Conservation (phyloP, 1,284 basidiomycete species). For the Austroboletus novae-zelandiae region DNA sequence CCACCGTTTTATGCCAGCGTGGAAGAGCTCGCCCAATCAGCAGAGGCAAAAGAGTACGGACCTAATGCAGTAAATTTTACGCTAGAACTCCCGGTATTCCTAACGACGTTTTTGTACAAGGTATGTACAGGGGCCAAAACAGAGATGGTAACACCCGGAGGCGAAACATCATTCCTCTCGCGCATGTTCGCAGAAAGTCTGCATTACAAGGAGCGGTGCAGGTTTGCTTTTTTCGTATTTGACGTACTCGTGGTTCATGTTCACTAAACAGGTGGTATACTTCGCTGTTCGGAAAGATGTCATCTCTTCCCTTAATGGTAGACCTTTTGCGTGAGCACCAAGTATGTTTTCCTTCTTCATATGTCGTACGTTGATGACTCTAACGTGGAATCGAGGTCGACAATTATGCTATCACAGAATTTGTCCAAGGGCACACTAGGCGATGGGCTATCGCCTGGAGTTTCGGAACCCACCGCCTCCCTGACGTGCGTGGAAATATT, state of each 20-base stretch:
- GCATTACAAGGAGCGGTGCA: constrained; percentile 44
- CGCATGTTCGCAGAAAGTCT: constrained; percentile 79
- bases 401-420: constrained; percentile 84
- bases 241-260: neutral
- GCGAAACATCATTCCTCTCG: constrained; percentile 78
- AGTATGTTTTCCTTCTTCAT: constrained; percentile 36
- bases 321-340: constrained; percentile 48
- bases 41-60: constrained; percentile 56
- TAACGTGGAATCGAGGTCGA: constrained; percentile 49
- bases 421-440: constrained; percentile 81
- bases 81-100: neutral
- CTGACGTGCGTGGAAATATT: constrained; percentile 61
- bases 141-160: constrained; percentile 87
- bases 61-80: constrained; percentile 57
- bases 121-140: constrained; percentile 79
- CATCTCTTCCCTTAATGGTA: constrained; percentile 67
- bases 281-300: constrained; percentile 85
- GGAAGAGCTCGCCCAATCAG: constrained; percentile 64
- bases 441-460: constrained; percentile 93
- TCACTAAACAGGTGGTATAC: constrained; percentile 78
- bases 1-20: constrained; percentile 86
- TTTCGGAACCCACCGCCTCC: constrained; percentile 57
- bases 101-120: constrained; percentile 27
- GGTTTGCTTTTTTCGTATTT: constrained; percentile 34
- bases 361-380: neutral